Evolutionary conservation across 2,329 filamentous ascomycete genomes (phyloP).

Genomic region (Diplodia seriata): DNA sequence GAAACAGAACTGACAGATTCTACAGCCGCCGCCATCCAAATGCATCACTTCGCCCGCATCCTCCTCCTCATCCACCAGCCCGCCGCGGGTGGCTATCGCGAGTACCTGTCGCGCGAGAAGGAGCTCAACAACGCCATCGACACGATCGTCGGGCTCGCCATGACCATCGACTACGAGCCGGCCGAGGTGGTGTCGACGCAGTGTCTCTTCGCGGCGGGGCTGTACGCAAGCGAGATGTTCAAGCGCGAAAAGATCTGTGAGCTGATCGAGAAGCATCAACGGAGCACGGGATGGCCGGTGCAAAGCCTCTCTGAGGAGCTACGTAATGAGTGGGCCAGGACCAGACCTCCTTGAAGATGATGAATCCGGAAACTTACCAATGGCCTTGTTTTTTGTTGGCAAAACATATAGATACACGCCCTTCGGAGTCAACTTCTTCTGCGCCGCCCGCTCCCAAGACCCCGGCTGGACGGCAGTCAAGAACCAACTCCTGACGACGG

Average conservation of each 20-base stretch:
- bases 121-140: slow-evolving; percentile 57
- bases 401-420: background rate
- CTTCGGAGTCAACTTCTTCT: slow-evolving; percentile 5
- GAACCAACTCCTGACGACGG: background rate
- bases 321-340: slow-evolving; percentile 24
- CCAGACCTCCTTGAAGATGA: slow-evolving; percentile 20
- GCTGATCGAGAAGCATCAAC: slow-evolving; percentile 37
- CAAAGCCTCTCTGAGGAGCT: slow-evolving; percentile 29
- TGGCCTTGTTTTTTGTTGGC: background rate
- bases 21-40: slow-evolving; percentile 57
- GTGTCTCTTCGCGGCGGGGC: slow-evolving; percentile 32
- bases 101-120: slow-evolving; percentile 55
- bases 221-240: slow-evolving; percentile 38
- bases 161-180: slow-evolving; percentile 29
- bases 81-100: slow-evolving; percentile 57
- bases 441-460: background rate
- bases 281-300: slow-evolving; percentile 29
- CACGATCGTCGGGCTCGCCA: slow-evolving; percentile 35
- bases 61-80: slow-evolving; percentile 62
- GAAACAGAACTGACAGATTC: slow-evolving; percentile 41
- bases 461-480: background rate
- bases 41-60: slow-evolving; percentile 61
- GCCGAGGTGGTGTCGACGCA: slow-evolving; percentile 33
- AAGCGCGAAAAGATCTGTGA: slow-evolving; percentile 39
- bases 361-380: background rate